Evolutionary conservation across 2,329 filamentous ascomycete species (phyloP), one percentile per base, ranked within the genome.

Genomic region (Ophiocordyceps polyrhachis-furcata): DNA sequence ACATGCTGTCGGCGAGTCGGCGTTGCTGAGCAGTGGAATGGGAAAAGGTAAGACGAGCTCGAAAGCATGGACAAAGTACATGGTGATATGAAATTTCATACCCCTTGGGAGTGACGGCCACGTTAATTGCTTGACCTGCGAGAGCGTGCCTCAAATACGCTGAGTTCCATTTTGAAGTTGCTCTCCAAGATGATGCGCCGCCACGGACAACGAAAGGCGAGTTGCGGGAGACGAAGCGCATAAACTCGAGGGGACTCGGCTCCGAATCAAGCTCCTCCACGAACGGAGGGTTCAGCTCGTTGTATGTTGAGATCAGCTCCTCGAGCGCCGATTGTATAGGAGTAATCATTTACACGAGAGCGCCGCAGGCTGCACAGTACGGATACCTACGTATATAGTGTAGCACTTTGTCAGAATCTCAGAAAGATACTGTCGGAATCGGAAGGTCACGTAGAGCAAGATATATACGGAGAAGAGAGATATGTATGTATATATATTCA

Each of bases 231-330:
- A 88, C 82, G 59, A 77, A 81, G 53, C 81, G 74, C 76, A 87
- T 81, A 57, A 89, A 89, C 55, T 88, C 80, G 6, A 91, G 70
- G 0, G 84, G 73, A 25, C 78, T 83, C 4, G 84, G 84, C 43
- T 80, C 74, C 40, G 73, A 66, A 14, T 65, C 40, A 3, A 87
- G 67, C 51, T 78, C 75, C 41, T 81, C 72, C 46, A 87, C 66
- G 15, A 55, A 52, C 20, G 64, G 57, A 46, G 68, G 60, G 55
- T 89, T 89, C 45, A 88, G 71, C 51, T 86, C 82, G 54, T 81
- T 74, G 60, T 83, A 88, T n/a, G 69, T 74, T 12, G 65, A 69
- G 49, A 89, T 72, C 20, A 87, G 69, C 46, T 73, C 53, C 15
- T 49, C 45, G 2, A 63, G 47, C n/a, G 57, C 50, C 13, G 48